Evolutionary conservation across 805 yeast genomes (phyloP).

Genomic region (Candida lessepsii): DNA sequence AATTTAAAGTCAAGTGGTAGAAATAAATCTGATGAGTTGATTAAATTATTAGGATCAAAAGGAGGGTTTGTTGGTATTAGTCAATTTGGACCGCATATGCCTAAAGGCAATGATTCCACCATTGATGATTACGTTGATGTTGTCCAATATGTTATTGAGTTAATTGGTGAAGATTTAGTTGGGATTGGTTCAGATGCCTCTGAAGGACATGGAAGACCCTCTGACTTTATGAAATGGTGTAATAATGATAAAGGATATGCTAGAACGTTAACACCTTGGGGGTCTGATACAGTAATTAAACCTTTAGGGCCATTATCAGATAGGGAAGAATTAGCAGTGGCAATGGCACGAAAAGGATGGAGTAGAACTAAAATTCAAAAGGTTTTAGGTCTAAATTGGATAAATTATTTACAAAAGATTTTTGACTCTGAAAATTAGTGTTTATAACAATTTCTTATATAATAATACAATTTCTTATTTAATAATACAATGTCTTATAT

Average conservation of each 20-base stretch:
- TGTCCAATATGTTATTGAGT: constrained; percentile 14
- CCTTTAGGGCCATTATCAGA: constrained; percentile 16
- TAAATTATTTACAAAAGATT: constrained; percentile 13
- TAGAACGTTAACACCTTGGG: constrained; percentile 16
- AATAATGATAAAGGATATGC: constrained; percentile 16
- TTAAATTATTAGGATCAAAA: constrained; percentile 13
- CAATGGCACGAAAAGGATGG: constrained; percentile 17
- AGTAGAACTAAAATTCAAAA: constrained; percentile 13
- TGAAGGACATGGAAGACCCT: constrained; percentile 23
- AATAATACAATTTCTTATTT: too few relatives aligned
- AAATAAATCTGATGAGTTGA: constrained; percentile 14
- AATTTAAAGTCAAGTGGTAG: constrained; percentile 15
- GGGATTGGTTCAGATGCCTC: constrained; percentile 22
- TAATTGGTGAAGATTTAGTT: constrained; percentile 16
- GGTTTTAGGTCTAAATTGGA: constrained; percentile 16
- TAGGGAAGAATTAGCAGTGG: constrained; percentile 12
- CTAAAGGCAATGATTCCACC: constrained; percentile 19
- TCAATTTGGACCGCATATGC: constrained; percentile 17
- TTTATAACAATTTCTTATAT: constrained; percentile 5
- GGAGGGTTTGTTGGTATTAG: constrained; percentile 16
- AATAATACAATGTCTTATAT: too few relatives aligned
- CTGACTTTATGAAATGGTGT: constrained; percentile 17
- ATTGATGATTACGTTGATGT: constrained; percentile 16
- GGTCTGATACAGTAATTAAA: constrained; percentile 15
- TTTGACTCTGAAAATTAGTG: constrained; percentile 3